Base-by-base conservation (phyloP, 768 basidiomycete genomes). In the Trametes elegans region DNA sequence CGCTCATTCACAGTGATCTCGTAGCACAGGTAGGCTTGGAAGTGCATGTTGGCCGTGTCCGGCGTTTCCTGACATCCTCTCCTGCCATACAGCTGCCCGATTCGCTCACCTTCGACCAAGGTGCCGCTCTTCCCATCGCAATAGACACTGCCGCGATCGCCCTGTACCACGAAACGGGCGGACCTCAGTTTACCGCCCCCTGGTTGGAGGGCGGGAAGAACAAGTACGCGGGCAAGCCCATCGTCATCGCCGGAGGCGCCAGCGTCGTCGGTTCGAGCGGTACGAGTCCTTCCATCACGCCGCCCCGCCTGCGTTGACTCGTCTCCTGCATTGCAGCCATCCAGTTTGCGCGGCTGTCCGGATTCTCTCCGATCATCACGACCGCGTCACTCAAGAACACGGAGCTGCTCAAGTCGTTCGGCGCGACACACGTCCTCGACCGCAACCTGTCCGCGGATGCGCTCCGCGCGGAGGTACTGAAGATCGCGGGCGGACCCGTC, bases 191-290 rank as follows among this genome's bases (percentile, higher is more conserved):
- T 34, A 57, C 55, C 9, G 52, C 66, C 16, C 71, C 71, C 0
- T 64, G 68, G 51, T 59, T 61, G 1, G 42, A 58, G 29, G 57
- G 65, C 7, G 67, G 67, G 1, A 56, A 46, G 18, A 66, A 66
- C 13, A 69, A 70, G 36, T 71, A 73, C 51, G 50, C 53, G 2
- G 67, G 61, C 0, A 56, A 59, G 27, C 70, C 71, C 4, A 55
- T 74, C 9, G 39, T 67, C 31, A 46, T 70, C 36, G 45, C 62
- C 24, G 64, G 64, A 11, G 66, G 63, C 3, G 35, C 63, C 3
- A 59, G 54, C 16, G 59, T 55, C 26, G 62, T 66, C 14, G 67
- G 66, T 9, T 32, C 14, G 18, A 42, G 14, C 23, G 36, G 8
- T n/a, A 2, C n/a, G 4, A 18, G 64, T 28, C 11, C 13, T 7